Conservation (phyloP, 257 asterid species). For the Mentha longifolia region DNA sequence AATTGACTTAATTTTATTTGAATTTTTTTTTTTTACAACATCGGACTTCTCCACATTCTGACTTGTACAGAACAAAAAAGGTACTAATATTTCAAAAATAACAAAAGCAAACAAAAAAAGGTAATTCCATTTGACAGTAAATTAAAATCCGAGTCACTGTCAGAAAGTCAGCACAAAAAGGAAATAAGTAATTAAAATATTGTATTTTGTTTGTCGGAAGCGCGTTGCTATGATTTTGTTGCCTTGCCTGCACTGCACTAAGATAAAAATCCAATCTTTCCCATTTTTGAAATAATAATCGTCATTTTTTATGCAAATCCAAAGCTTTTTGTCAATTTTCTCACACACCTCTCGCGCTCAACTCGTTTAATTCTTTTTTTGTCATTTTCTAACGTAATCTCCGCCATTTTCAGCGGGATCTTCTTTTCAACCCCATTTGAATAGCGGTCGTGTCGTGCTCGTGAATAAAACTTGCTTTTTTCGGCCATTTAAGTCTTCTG, state of each 20-base stretch:
- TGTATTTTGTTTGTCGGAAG: conserved; percentile 18
- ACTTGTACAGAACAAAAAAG: background rate
- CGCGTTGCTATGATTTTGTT: background rate
- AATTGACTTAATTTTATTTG: too few relatives aligned
- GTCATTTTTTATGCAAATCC: conserved; percentile 59
- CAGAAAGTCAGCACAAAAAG: background rate
- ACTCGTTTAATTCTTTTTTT: background rate
- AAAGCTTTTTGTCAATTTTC: conserved; percentile 27
- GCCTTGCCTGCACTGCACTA: conserved; percentile 39
- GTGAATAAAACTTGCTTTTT: conserved; percentile 15
- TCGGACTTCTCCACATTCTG: conserved; percentile 27
- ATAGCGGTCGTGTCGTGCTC: conserved; percentile 27
- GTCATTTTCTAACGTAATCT: conserved; percentile 37
- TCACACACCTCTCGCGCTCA: conserved; percentile 28
- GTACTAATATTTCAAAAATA: background rate
- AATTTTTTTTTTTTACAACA: background rate
- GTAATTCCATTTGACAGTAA: background rate
- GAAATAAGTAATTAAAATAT: background rate
- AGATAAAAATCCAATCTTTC: conserved; percentile 24
- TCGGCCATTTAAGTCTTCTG: conserved; percentile 26
- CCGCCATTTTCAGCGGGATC: conserved; percentile 46
- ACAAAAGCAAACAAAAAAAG: background rate
- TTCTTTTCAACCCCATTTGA: conserved; percentile 30
- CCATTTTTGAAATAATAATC: conserved; percentile 16
- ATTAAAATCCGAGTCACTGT: conserved; percentile 23